Conservation (phyloP, 2,329 filamentous ascomycete genomes). For the Sporothrix luriei region DNA sequence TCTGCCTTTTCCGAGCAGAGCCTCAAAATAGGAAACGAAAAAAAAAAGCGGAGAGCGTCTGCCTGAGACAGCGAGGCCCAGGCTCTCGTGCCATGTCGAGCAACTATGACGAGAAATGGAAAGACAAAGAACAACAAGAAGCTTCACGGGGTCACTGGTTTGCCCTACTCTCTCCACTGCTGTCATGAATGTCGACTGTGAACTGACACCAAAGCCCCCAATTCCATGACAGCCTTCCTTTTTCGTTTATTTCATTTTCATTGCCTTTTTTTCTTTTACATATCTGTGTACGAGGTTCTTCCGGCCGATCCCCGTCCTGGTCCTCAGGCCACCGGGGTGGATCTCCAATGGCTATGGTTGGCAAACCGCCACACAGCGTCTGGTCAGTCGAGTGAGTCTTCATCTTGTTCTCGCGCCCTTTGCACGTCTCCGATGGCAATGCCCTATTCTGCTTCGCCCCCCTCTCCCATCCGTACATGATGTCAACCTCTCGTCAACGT, state of each 20-base stretch:
- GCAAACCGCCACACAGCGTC: slow-evolving; percentile 14
- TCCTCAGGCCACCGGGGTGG: neutral
- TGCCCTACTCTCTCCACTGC: neutral
- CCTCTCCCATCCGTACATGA: neutral
- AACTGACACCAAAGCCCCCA: neutral
- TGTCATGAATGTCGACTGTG: neutral
- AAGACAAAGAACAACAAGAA: neutral
- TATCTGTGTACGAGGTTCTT: neutral
- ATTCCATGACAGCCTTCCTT: neutral
- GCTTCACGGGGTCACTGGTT: slow-evolving; percentile 6
- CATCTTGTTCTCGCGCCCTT: neutral
- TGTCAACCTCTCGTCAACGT: neutral
- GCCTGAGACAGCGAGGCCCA: slow-evolving; percentile 13
- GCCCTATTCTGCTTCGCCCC: neutral
- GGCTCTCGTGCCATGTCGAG: neutral
- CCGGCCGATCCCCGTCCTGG: neutral
- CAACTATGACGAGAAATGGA: neutral
- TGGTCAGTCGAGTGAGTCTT: neutral
- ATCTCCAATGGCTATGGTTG: neutral
- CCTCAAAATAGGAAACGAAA: slow-evolving; percentile 1
- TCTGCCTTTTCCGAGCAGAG: neutral
- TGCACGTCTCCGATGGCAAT: neutral
- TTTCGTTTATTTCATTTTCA: neutral
- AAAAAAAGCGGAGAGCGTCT: neutral
- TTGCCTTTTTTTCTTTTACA: neutral